Base-by-base conservation (phyloP, 164 flowering plant species). In the Magnolia changhungtana region DNA sequence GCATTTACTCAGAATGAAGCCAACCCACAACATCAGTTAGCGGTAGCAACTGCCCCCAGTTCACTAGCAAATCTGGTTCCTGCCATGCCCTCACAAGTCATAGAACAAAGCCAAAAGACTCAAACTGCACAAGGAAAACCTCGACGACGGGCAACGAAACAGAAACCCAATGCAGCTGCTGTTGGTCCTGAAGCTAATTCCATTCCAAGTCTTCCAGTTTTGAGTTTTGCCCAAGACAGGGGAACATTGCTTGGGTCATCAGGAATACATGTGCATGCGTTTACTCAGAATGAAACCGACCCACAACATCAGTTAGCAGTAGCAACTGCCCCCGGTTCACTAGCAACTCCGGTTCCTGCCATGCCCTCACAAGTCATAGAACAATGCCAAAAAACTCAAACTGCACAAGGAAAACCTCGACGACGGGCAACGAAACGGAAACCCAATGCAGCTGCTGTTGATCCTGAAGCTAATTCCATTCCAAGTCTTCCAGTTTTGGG, bases 81-180 rank as follows among this genome's bases (percentile, higher is more conserved):
- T 69, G 70, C 78, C 59, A 72, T 63, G 27, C 72, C 82, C 6
- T 64, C 76, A 59, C 92, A 80, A 83, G 84, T 76, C 71, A 82
- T 72, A 80, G 86, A 87, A 18, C 93, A 78, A 68, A 82, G 82
- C 64, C 80, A 85, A 68, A 88, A 80, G 77, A 63, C 77, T 69
- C 87, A 79, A 51, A 76, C 83, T 82, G 91, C 82, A 70, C 74
- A 63, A 29, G 90, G 84, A 75, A 74, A 84, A 61, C 84, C 91
- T n/a, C 81, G 91, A 21, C 88, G 88, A 7, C 84, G 90, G 78
- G 90, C 89, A 55, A 91, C 78, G 81, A 90, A 87, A 69, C 90
- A 81, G 63, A 81, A 23, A 69, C 20, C 76, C 45, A 64, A 23
- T 50, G 50, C 75, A 14, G 63, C 80, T 16, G 73, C 69, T 67